These are phyloP conservation scores for Tylopilus sp. DNA, from an alignment of 768 basidiomycete species.

Conservation along the genomic window DNA sequence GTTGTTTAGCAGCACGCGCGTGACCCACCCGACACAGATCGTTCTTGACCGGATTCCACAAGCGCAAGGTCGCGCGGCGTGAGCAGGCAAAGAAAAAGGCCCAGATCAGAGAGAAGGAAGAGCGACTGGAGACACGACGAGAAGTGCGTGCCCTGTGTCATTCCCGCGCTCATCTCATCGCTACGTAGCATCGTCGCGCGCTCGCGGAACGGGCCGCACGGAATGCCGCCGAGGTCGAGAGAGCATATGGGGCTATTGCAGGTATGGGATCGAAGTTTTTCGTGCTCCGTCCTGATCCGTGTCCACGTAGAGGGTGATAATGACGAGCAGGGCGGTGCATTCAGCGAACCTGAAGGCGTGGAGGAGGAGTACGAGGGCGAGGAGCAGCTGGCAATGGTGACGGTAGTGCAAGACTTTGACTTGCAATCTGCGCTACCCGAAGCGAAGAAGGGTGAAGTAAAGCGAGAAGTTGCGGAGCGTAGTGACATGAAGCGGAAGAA, in stretches of 20 bases:
- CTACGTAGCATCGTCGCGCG: slow-evolving; percentile 65
- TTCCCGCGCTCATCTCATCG: slow-evolving; percentile 10
- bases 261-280: slow-evolving; percentile 32
- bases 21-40: slow-evolving; percentile 47
- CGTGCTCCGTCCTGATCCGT: slow-evolving; percentile 11
- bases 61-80: slow-evolving; percentile 82
- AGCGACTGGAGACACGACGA: slow-evolving; percentile 67
- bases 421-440: slow-evolving; percentile 46
- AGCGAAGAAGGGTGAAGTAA: not conserved
- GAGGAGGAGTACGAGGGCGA: slow-evolving; percentile 81
- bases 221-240: slow-evolving; percentile 77
- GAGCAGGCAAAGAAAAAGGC: slow-evolving; percentile 76
- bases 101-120: slow-evolving; percentile 71
- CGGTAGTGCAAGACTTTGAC: slow-evolving; percentile 90
- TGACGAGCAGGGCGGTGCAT: slow-evolving; percentile 48
- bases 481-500: slow-evolving; percentile 20
- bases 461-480: not conserved
- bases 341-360: slow-evolving; percentile 32
- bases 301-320: slow-evolving; percentile 30
- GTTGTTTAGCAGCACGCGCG: slow-evolving; percentile 16
- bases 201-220: slow-evolving; percentile 73
- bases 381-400: slow-evolving; percentile 83
- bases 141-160: slow-evolving; percentile 49
- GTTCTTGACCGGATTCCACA: slow-evolving; percentile 91
- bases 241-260: slow-evolving; percentile 56